Evolutionary conservation across 2,329 filamentous ascomycete species (phyloP), one percentile per base, ranked within the genome.

Genomic region (Tolypocladium ovalisporum): DNA sequence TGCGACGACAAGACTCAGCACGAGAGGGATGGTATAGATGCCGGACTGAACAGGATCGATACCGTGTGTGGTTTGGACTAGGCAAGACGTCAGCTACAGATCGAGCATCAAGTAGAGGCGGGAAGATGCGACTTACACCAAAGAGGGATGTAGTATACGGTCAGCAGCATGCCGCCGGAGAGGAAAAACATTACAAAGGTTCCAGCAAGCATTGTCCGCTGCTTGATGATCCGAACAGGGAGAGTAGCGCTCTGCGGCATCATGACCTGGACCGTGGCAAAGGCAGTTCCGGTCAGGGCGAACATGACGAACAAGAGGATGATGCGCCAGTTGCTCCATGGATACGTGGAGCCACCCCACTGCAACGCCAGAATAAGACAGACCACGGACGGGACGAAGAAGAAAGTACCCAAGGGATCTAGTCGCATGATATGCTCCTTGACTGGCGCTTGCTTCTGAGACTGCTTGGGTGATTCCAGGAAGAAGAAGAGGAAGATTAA

Each of bases 301-400:
- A 80, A 83, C 12, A 82, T 61, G 49, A 76, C 71, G 10, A 85
- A 74, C n/a, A 85, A 71, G 9, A 78, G 62, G 54, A 84, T 76
- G 56, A 83, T 76, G 49, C 77, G 76, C 71, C 77, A 78, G 61
- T 71, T 75, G 42, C 66, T 70, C 82, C 82, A 85, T 0, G 71
- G 60, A 62, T 83, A 80, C 2, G 68, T 74, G 2, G 75, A 75
- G 4, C 82, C 82, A 55, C 82, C 82, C 83, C 83, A 87, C 63
- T 87, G 80, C 37, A 88, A 72, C 1, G 84, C 84, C 6, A 88
- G 71, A 3, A 87, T 69, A 40, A 87, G 78, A 60, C 77, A 83
- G 17, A 85, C 74, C 42, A 85, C 76, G 36, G 77, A 76, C 0
- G 84, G 83, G 19, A 87, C 68, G 61, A 87, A 81, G 67, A 85